These are phyloP conservation scores for Xylaria sp. DNA, from an alignment of 2,329 filamentous ascomycete genomes.

Conservation along the genomic window DNA sequence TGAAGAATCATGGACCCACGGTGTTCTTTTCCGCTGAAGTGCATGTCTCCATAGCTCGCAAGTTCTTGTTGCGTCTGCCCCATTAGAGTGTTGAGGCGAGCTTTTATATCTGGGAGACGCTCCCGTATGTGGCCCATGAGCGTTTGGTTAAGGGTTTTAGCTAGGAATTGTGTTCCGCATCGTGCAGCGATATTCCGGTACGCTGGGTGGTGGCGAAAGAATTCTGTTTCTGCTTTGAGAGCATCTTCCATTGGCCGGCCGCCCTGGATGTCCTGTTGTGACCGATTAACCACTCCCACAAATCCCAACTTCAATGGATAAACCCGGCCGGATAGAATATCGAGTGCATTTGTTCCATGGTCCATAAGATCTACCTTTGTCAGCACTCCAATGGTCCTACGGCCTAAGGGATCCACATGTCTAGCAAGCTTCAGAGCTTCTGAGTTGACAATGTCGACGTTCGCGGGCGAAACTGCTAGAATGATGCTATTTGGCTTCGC, in stretches of 20 bases:
- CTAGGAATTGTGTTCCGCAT: conserved; percentile 93
- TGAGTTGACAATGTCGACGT: conserved; percentile 98
- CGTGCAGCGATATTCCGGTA: conserved; percentile 95
- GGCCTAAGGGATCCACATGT: conserved; percentile 94
- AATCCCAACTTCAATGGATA: conserved; percentile 98
- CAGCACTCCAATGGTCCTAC: conserved; percentile 94
- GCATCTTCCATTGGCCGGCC: conserved; percentile 96
- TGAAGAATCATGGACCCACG: conserved; percentile 94
- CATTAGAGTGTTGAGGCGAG: conserved; percentile 96
- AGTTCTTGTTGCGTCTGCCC: conserved; percentile 99
- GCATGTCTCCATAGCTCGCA: conserved; percentile 96
- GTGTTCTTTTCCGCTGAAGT: conserved; percentile 97
- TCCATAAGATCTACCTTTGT: conserved; percentile 99
- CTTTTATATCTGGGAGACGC: conserved; percentile 96
- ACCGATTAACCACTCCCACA: conserved; percentile 97
- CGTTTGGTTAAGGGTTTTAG: conserved; percentile 93
- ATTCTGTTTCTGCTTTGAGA: conserved; percentile 87
- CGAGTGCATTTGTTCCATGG: conserved; percentile 95
- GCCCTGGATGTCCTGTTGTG: conserved; percentile 96
- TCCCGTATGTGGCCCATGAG: conserved; percentile 97
- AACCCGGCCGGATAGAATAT: conserved; percentile 96
- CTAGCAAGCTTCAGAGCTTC: conserved; percentile 96
- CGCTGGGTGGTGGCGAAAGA: conserved; percentile 96
- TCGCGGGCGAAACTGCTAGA: conserved; percentile 94
- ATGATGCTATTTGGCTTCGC: conserved; percentile 99